These are phyloP conservation scores for Cercospora sp. DNA, from an alignment of 2,329 filamentous ascomycete genomes.

Conservation along the genomic window DNA sequence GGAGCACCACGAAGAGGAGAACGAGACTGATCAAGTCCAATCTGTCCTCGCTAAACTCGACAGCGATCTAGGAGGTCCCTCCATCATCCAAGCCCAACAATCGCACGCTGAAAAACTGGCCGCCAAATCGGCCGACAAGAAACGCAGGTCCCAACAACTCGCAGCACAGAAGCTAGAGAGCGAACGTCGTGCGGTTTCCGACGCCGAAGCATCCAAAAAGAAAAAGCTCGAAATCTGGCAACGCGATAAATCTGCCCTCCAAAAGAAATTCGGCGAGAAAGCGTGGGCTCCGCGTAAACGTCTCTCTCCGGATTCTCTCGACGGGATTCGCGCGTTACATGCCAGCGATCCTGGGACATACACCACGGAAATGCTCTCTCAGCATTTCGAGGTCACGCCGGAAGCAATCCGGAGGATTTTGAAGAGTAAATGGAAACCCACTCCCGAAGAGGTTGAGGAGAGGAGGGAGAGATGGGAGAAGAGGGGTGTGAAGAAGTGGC, in stretches of 20 bases:
- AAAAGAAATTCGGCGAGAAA: conserved; percentile 73
- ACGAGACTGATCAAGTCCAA: conserved; percentile 17
- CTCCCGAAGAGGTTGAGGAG: conserved; percentile 48
- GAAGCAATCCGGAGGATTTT: conserved; percentile 88
- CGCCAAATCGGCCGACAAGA: conserved; percentile 17
- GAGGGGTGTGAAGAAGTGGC: conserved; percentile 52
- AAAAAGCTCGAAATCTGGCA: conserved; percentile 61
- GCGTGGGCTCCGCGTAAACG: conserved; percentile 82
- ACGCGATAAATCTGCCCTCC: conserved; percentile 71
- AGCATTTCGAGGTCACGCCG: conserved; percentile 80
- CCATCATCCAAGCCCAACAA: conserved; percentile 15
- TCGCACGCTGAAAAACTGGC: conserved; percentile 8
- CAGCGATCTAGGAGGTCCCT: conserved; percentile 22
- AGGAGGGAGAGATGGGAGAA: conserved; percentile 50
- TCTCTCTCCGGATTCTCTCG: conserved; percentile 86
- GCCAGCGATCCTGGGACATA: conserved; percentile 74
- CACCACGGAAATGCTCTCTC: conserved; percentile 70
- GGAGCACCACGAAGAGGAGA: neutral
- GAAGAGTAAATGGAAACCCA: conserved; percentile 72
- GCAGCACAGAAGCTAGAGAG: conserved; percentile 16
- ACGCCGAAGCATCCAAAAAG: conserved; percentile 8
- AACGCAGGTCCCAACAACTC: conserved; percentile 5
- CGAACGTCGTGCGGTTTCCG: neutral
- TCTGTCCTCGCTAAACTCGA: conserved; percentile 30
- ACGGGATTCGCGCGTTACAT: conserved; percentile 84